phyloP scores from a whole-genome alignment of 768 basidiomycete species.

The Lanmaoa pseudosensibilis region DNA sequence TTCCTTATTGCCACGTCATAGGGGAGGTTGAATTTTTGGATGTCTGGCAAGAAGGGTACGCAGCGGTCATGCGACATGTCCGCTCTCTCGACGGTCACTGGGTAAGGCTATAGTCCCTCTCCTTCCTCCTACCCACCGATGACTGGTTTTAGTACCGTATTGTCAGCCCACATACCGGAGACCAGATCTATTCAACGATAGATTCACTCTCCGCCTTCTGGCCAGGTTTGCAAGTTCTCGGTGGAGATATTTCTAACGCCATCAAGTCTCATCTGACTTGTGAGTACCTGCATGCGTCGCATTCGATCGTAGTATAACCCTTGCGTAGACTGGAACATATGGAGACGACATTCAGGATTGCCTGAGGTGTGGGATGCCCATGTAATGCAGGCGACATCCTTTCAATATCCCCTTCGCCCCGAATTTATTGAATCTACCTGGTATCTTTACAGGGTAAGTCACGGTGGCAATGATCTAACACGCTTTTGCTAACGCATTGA shows the following conservation, averaged over 20 bases:
- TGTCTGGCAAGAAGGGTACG: slow-evolving; percentile 82
- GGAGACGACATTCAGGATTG: slow-evolving; percentile 82
- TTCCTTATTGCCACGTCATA: slow-evolving; percentile 22
- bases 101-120: slow-evolving; percentile 43
- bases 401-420: slow-evolving; percentile 80
- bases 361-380: slow-evolving; percentile 92
- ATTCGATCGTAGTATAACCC: not conserved
- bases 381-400: slow-evolving; percentile 66
- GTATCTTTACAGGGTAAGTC: slow-evolving; percentile 83
- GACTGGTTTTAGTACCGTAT: slow-evolving; percentile 65
- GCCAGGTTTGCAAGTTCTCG: slow-evolving; percentile 91
- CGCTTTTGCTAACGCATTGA: slow-evolving; percentile 1
- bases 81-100: slow-evolving; percentile 84
- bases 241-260: slow-evolving; percentile 84
- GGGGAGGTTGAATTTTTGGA: slow-evolving; percentile 81
- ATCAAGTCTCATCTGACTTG: slow-evolving; percentile 91
- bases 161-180: slow-evolving; percentile 78
- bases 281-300: slow-evolving; percentile 36
- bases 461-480: not conserved
- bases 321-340: slow-evolving; percentile 82
- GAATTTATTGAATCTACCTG: slow-evolving; percentile 97
- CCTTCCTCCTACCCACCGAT: slow-evolving; percentile 1
- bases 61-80: slow-evolving; percentile 82
- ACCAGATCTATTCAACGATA: slow-evolving; percentile 72
- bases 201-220: slow-evolving; percentile 97